Evolutionary conservation across 768 basidiomycete genomes (phyloP).

Genomic region (Neoboletus brunneissimus): DNA sequence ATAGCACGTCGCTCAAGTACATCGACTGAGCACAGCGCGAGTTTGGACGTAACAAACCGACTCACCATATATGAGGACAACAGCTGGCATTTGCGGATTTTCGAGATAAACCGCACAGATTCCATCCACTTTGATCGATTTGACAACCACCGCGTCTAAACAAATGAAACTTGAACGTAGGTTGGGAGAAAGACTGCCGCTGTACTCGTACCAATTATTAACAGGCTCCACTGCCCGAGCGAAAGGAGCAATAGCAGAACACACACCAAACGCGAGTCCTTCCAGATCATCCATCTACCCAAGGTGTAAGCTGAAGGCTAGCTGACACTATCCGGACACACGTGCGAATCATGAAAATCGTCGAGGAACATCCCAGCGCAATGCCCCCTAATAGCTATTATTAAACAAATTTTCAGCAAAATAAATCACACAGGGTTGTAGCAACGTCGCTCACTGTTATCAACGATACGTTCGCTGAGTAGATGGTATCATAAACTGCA

Average conservation of each 20-base stretch:
- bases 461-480: slow-evolving; percentile 1
- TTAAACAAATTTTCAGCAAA: not conserved
- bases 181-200: not conserved
- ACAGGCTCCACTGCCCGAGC: slow-evolving; percentile 20
- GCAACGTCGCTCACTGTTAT: slow-evolving; percentile 3
- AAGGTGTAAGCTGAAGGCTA: not conserved
- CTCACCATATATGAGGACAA: slow-evolving; percentile 16
- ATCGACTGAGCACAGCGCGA: not conserved
- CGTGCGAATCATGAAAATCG: slow-evolving; percentile 26
- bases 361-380: slow-evolving; percentile 20
- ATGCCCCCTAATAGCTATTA: slow-evolving; percentile 3
- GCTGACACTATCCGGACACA: slow-evolving; percentile 1
- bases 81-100: not conserved
- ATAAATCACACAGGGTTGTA: no score
- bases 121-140: not conserved
- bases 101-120: not conserved
- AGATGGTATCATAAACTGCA: not conserved
- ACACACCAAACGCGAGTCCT: slow-evolving; percentile 7
- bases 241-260: slow-evolving; percentile 10
- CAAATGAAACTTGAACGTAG: not conserved
- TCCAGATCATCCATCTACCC: slow-evolving; percentile 28
- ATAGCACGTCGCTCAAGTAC: slow-evolving; percentile 11
- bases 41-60: not conserved
- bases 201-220: slow-evolving; percentile 9
- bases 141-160: slow-evolving; percentile 3